A percentile compares a stretch with the other conserved stretches of the same genome.
Conservation (phyloP, 2,329 filamentous ascomycete species). For the Neoscytalidium dimidiatum region DNA sequence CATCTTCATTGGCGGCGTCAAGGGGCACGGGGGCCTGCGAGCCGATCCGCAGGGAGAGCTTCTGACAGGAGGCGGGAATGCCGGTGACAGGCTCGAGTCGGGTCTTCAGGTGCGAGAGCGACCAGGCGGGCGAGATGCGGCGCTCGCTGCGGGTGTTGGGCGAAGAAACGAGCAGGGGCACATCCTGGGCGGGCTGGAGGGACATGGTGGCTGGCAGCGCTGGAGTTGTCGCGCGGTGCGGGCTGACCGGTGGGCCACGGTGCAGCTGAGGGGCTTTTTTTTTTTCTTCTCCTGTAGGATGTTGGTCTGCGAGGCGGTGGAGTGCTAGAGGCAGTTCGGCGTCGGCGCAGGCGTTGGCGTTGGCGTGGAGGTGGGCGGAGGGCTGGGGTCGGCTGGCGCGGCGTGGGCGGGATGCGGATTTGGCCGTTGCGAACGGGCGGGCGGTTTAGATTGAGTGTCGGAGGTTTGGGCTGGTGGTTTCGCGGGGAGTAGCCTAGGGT, state of each 20-base stretch:
- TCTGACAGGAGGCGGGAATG: constrained; percentile 78
- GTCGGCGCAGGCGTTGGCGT: too few species aligned
- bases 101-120: constrained; percentile 76
- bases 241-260: background rate
- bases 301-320: background rate
- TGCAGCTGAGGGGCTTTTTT: background rate
- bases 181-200: constrained; percentile 55
- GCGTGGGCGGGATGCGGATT: background rate
- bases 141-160: constrained; percentile 82
- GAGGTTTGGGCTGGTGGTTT: too few species aligned
- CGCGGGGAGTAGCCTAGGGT: too few species aligned
- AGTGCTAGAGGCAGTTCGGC: background rate
- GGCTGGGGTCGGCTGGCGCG: constrained; percentile 3
- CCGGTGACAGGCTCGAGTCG: constrained; percentile 94
- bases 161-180: constrained; percentile 74
- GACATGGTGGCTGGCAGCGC: constrained; percentile 12
- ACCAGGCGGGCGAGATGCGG: constrained; percentile 90
- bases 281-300: too few species aligned
- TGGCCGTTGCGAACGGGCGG: background rate
- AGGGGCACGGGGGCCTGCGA: constrained; percentile 65
- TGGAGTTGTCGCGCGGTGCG: too few species aligned
- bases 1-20: constrained; percentile 72
- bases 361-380: too few species aligned
- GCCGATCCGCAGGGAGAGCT: constrained; percentile 69
- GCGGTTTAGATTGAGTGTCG: background rate